A percentile compares a stretch with the other conserved stretches of the same genome.
Evolutionary conservation across 805 yeast species (phyloP).

Genomic region (Lachancea waltii): DNA sequence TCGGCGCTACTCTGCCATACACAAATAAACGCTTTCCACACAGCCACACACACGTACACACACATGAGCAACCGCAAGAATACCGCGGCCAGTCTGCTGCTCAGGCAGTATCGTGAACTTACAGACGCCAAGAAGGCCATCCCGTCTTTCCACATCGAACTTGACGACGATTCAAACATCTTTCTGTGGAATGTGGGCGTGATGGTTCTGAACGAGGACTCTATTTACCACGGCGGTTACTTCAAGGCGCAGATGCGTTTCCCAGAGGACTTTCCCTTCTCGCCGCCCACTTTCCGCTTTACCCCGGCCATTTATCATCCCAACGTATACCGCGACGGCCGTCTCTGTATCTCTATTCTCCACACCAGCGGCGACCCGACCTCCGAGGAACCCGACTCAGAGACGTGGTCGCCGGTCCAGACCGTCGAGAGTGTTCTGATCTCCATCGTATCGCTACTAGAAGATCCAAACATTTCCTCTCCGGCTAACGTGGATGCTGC

Average conservation of each 20-base stretch:
- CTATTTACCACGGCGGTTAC: slow-evolving; percentile 90
- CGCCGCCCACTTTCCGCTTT: slow-evolving; percentile 90
- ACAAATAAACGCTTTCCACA: not conserved
- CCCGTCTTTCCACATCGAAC: slow-evolving; percentile 63
- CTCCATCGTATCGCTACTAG: slow-evolving; percentile 82
- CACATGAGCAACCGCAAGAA: slow-evolving; percentile 32
- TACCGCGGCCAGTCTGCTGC: slow-evolving; percentile 74
- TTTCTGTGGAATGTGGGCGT: slow-evolving; percentile 80
- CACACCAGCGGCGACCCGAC: slow-evolving; percentile 90
- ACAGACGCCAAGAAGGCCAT: slow-evolving; percentile 86
- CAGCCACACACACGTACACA: not conserved
- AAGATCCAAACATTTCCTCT: slow-evolving; percentile 87
- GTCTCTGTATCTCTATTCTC: slow-evolving; percentile 85
- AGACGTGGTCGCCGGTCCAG: slow-evolving; percentile 92
- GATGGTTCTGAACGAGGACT: slow-evolving; percentile 84
- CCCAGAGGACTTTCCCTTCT: slow-evolving; percentile 84
- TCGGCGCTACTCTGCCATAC: not conserved
- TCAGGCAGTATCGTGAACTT: slow-evolving; percentile 90
- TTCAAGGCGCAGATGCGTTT: slow-evolving; percentile 91
- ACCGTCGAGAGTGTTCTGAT: slow-evolving; percentile 87
- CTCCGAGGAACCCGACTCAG: slow-evolving; percentile 85
- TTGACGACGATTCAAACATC: slow-evolving; percentile 52
- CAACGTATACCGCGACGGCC: slow-evolving; percentile 88
- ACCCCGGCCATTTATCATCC: slow-evolving; percentile 94
- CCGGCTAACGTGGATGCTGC: slow-evolving; percentile 98